Evolutionary conservation across 2,329 filamentous ascomycete species (phyloP).

Genomic region (Xylaria sp.): DNA sequence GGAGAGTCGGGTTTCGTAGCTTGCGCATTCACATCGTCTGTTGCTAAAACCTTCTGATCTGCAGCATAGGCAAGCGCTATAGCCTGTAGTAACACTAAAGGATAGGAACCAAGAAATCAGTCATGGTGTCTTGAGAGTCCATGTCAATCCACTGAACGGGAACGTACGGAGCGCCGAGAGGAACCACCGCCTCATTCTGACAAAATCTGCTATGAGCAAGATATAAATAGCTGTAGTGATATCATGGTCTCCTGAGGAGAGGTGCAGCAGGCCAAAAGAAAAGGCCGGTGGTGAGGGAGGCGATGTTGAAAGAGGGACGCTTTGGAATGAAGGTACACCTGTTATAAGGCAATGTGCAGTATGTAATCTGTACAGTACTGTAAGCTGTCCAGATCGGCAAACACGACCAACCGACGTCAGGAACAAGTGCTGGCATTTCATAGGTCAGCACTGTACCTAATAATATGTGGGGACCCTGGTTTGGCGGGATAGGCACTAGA

Average conservation of each 20-base stretch:
- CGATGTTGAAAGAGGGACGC: slow-evolving; percentile 7
- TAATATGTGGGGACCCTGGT: slow-evolving; percentile 15
- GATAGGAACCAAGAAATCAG: slow-evolving; percentile 20
- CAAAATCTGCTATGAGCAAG: slow-evolving; percentile 49
- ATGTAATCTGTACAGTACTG: slow-evolving; percentile 3
- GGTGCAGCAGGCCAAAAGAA: slow-evolving; percentile 23
- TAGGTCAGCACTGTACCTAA: slow-evolving; percentile 1
- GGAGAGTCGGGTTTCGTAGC: slow-evolving; percentile 41
- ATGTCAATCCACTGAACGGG: slow-evolving; percentile 16
- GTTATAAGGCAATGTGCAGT: slow-evolving; percentile 4
- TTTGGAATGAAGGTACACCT: slow-evolving; percentile 12
- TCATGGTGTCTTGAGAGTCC: slow-evolving; percentile 9
- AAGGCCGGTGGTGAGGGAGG: slow-evolving; percentile 20
- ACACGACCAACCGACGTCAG: slow-evolving; percentile 41
- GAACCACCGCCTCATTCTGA: slow-evolving; percentile 49
- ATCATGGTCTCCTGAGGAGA: slow-evolving; percentile 47
- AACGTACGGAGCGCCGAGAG: slow-evolving; percentile 49
- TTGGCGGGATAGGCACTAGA: slow-evolving; percentile 8
- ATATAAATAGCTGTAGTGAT: slow-evolving; percentile 43
- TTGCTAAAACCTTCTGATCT: slow-evolving; percentile 48
- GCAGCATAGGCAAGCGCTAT: slow-evolving; percentile 42
- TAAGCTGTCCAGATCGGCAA: slow-evolving; percentile 48
- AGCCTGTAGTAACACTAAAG: slow-evolving; percentile 49
- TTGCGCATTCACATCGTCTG: slow-evolving; percentile 38
- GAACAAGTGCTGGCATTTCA: slow-evolving; percentile 12